phyloP scores from a whole-genome alignment of 805 yeast genomes.

The Barnettozyma botsteinii region DNA sequence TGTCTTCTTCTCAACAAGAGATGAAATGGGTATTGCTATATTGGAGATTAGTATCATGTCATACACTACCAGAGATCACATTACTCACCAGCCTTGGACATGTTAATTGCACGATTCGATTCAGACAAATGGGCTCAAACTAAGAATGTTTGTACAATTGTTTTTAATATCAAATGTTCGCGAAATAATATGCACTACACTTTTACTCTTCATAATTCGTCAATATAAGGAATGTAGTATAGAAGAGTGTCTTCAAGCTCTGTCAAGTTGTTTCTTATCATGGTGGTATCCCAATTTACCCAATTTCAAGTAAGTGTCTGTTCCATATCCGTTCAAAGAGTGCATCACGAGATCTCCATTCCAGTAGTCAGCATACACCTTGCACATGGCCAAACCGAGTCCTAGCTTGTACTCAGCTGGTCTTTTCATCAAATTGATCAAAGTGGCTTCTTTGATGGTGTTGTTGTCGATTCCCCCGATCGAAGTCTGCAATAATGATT shows the following conservation, averaged over 20 bases:
- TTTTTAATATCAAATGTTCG: too few relatives aligned
- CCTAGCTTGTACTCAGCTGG: conserved; percentile 76
- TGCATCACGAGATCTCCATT: conserved; percentile 82
- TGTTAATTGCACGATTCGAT: too few relatives aligned
- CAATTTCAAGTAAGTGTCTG: conserved; percentile 76
- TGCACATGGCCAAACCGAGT: conserved; percentile 86
- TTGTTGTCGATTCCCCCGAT: conserved; percentile 33
- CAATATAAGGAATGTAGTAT: not conserved
- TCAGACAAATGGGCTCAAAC: too few relatives aligned
- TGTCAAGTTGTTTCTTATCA: conserved; percentile 61
- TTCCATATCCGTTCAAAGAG: conserved; percentile 85
- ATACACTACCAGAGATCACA: not conserved
- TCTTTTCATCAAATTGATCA: conserved; percentile 61
- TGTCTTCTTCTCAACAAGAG: not conserved
- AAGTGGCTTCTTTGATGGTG: conserved; percentile 34
- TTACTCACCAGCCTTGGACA: not conserved
- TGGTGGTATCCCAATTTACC: conserved; percentile 72
- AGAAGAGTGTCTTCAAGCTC: conserved; percentile 43
- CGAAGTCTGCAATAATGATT: conserved; percentile 33
- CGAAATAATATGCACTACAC: too few relatives aligned
- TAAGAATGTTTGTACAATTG: too few relatives aligned
- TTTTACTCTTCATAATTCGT: not conserved
- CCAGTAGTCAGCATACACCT: conserved; percentile 94
- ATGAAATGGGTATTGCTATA: not conserved
- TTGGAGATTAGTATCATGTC: not conserved